A percentile compares a stretch with the other conserved stretches of the same genome.
phyloP scores from a whole-genome alignment of 1,139 yeast genomes.

The Candida buenavistaensis region DNA sequence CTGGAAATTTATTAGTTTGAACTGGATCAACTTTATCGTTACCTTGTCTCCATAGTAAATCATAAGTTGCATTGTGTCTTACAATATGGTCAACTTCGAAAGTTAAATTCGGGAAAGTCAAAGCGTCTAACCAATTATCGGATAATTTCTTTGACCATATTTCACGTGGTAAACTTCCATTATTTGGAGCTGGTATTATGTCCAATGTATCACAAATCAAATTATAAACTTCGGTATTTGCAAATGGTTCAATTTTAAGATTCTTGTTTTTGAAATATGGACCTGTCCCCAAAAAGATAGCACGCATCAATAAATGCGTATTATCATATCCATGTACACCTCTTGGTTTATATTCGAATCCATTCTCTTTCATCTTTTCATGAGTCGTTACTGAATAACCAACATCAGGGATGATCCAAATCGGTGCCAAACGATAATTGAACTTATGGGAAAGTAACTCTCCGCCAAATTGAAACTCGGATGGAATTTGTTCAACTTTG shows the following conservation, averaged over 20 bases:
- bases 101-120: slow-evolving; percentile 57
- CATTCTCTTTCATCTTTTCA: slow-evolving; percentile 51
- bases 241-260: slow-evolving; percentile 59
- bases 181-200: slow-evolving; percentile 56
- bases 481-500: slow-evolving; percentile 59
- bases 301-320: slow-evolving; percentile 76
- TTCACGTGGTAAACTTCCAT: slow-evolving; percentile 47
- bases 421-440: slow-evolving; percentile 70
- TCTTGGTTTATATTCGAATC: slow-evolving; percentile 54
- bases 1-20: slow-evolving; percentile 25
- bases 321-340: slow-evolving; percentile 89
- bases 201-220: slow-evolving; percentile 69
- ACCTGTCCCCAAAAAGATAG: slow-evolving; percentile 76
- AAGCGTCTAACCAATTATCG: slow-evolving; percentile 53
- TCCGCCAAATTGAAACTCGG: slow-evolving; percentile 69
- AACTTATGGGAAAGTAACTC: slow-evolving; percentile 37
- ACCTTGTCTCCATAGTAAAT: slow-evolving; percentile 39
- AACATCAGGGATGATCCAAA: slow-evolving; percentile 81
- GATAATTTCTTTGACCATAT: slow-evolving; percentile 36
- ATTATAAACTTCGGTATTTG: slow-evolving; percentile 72
- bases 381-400: slow-evolving; percentile 78
- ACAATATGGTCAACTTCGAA: slow-evolving; percentile 50
- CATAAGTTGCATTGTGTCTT: slow-evolving; percentile 51
- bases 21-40: slow-evolving; percentile 5
- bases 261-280: slow-evolving; percentile 58